A percentile compares a stretch with the other conserved stretches of the same genome.
Conservation (phyloP, 2,329 filamentous ascomycete species). For the Botrytis tulipae region DNA sequence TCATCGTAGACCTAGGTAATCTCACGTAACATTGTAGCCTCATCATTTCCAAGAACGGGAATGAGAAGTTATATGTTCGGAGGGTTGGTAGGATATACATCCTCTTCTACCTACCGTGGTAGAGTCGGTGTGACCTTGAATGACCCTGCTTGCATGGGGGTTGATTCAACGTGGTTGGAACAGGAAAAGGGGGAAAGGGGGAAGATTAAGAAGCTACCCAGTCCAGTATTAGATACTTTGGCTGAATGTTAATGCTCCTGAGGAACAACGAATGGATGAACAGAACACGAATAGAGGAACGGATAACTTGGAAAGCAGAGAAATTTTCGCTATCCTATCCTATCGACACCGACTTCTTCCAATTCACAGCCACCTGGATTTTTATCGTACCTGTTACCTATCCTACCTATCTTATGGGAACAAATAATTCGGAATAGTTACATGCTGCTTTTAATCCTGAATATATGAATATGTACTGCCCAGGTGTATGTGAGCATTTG, state of each 20-base stretch:
- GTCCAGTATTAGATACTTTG: not conserved
- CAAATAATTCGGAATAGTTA: conserved; percentile 9
- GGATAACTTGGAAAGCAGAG: not conserved
- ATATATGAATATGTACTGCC: not conserved
- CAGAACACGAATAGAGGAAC: not conserved
- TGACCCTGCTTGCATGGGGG: conserved; percentile 3
- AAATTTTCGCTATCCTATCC: not conserved
- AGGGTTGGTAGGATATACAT: not conserved
- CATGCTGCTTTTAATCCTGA: conserved; percentile 16
- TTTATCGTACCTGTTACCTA: not conserved
- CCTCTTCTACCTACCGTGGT: not conserved
- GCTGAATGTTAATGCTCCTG: not conserved
- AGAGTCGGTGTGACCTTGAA: conserved; percentile 15
- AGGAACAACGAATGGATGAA: not conserved
- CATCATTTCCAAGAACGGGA: not conserved
- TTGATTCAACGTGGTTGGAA: not conserved
- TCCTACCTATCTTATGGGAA: not conserved
- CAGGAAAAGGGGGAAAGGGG: not conserved
- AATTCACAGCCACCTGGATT: conserved; percentile 16
- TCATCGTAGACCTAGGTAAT: not conserved
- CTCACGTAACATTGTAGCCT: not conserved
- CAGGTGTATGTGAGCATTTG: too few relatives aligned
- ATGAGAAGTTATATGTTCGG: not conserved
- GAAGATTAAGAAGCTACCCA: not conserved
- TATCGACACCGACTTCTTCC: conserved; percentile 12